Evolutionary conservation across 768 basidiomycete species (phyloP).

Genomic region (Suillus alpinus): DNA sequence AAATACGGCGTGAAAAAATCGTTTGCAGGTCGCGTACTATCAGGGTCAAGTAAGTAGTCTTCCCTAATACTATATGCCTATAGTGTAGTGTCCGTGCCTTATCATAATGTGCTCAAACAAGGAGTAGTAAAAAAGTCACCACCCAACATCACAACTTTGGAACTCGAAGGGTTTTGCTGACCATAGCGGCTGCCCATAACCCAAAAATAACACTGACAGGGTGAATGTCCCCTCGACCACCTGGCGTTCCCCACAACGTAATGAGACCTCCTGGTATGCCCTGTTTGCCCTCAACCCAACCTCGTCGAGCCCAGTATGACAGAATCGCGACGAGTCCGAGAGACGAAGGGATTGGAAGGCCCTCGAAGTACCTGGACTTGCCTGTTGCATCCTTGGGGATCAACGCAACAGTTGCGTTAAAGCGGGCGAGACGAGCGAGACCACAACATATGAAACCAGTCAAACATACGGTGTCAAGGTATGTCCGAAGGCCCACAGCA

Average conservation of each 20-base stretch:
- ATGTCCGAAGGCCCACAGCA: constrained; percentile 85
- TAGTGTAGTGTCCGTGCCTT: background rate
- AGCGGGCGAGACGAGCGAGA: constrained; percentile 92
- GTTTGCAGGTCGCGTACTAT: background rate
- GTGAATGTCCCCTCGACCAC: constrained; percentile 85
- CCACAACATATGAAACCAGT: constrained; percentile 94
- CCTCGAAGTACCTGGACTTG: constrained; percentile 95
- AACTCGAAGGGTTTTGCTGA: constrained; percentile 92
- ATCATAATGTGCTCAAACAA: background rate
- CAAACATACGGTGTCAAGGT: constrained; percentile 84
- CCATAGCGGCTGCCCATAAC: constrained; percentile 93
- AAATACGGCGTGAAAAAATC: background rate
- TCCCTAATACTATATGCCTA: background rate
- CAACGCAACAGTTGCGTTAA: constrained; percentile 96
- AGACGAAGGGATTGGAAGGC: constrained; percentile 92
- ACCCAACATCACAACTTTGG: constrained; percentile 60
- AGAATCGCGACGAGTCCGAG: constrained; percentile 76
- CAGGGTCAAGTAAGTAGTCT: background rate
- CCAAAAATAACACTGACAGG: constrained; percentile 73
- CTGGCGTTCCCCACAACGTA: constrained; percentile 67
- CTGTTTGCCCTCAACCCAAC: constrained; percentile 77
- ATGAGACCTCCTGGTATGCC: constrained; percentile 77
- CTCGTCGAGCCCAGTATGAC: constrained; percentile 79
- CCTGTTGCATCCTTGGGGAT: constrained; percentile 85
- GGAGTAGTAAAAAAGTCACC: background rate